Evolutionary conservation across 768 basidiomycete species (phyloP), one percentile per base, ranked within the genome.

Genomic region (Kwoniella newhampshirensis): DNA sequence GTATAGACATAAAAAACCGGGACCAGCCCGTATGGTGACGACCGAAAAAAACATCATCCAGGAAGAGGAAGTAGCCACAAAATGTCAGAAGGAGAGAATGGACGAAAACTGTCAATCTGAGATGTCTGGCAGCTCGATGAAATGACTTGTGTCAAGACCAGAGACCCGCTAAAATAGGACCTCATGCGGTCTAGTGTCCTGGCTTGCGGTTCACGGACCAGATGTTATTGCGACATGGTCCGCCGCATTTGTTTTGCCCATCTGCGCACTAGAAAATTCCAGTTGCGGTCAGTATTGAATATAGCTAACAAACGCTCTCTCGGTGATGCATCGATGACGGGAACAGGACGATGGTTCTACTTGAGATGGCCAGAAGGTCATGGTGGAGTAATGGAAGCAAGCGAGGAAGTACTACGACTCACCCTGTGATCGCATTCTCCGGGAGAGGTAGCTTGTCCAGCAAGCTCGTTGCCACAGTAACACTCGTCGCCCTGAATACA

Each of bases 221-320:
- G 54, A 64, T 57, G 47, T 64, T 64, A 46, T 64, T 64, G 18
- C 62, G 23, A 51, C 62, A 64, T 41, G 62, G 53, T 11, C 62
- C 62, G 48, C 62, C 62, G 35, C 62, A 64, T 28, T 59, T 59
- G 17, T 63, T 57, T 12, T 49, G 18, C 23, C 62, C 62, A 28
- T 63, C 53, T 18, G 62, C 42, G 50, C 62, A 64, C 62, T 60
- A 17, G 8, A 26, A 18, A 25, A 4, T 32, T n/a, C 15, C 9
- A 18, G 25, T 23, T 11, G 3, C 15, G 35, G 20, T 15, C 43
- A 43, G 27, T 28, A n/a, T n/a, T n/a, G n/a, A n/a, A n/a, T n/a
- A n/a, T n/a, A n/a, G n/a, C n/a, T n/a, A n/a, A n/a, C n/a, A n/a
- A n/a, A n/a, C n/a, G n/a, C n/a, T n/a, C n/a, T n/a, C n/a, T n/a